Evolutionary conservation across 306 rosid species (phyloP).

Genomic region (Fagus crenata): DNA sequence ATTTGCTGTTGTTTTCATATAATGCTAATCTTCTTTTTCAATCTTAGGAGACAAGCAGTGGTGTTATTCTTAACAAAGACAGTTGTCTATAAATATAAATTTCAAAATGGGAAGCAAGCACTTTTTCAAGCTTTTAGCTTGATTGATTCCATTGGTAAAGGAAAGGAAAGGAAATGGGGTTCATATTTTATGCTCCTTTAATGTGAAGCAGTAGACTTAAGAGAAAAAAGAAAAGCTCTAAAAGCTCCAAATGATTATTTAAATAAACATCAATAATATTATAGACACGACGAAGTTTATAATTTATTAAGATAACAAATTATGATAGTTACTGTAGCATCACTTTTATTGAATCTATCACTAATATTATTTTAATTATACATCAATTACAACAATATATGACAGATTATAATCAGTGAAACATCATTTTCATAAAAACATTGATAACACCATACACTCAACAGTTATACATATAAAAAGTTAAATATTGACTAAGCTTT

Average conservation of each 20-base stretch:
- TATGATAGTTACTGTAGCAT: no score
- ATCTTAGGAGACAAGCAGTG: conserved; percentile 55
- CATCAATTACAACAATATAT: no score
- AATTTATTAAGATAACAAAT: no score
- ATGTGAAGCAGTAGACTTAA: conserved; percentile 40
- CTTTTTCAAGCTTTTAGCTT: conserved; percentile 22
- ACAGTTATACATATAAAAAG: no score
- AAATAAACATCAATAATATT: background rate
- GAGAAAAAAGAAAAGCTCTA: conserved; percentile 18
- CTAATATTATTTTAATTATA: no score
- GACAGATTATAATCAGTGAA: no score
- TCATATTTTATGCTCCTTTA: conserved; percentile 33
- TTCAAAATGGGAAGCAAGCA: conserved; percentile 32
- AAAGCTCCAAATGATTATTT: conserved; percentile 16
- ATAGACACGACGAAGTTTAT: no score
- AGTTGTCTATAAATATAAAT: conserved; percentile 56
- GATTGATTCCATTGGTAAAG: conserved; percentile 44
- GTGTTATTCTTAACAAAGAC: conserved; percentile 53
- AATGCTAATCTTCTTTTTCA: conserved; percentile 39
- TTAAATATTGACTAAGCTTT: conserved; percentile 31
- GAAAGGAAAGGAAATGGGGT: conserved; percentile 33
- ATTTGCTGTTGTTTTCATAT: conserved; percentile 31
- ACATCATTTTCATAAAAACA: no score
- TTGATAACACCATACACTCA: no score
- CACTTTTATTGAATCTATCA: no score